Conservation (phyloP, 768 basidiomycete genomes). For the Sarcomyxa edulis region DNA sequence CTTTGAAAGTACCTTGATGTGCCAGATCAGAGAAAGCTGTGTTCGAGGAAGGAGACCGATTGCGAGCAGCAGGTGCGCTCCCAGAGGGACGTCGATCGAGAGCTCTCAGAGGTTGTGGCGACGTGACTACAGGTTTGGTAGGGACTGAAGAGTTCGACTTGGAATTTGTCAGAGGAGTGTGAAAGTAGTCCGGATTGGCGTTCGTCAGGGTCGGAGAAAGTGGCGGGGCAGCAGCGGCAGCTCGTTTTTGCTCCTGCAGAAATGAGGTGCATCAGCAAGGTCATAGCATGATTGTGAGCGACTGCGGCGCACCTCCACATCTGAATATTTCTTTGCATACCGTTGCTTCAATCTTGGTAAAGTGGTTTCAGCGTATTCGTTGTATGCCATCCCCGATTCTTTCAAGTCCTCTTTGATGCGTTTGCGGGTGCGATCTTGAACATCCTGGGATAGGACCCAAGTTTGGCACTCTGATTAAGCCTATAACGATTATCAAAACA, state of each 20-base stretch:
- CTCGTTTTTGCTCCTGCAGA: constrained; percentile 61
- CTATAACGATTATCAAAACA: constrained; percentile 3
- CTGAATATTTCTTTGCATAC: constrained; percentile 82
- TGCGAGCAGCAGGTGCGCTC: constrained; percentile 45
- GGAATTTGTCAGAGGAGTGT: constrained; percentile 28
- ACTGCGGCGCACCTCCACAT: constrained; percentile 67
- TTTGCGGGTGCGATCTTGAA: constrained; percentile 87
- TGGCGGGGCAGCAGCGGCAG: constrained; percentile 29
- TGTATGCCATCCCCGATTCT: constrained; percentile 68
- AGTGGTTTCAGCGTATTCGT: constrained; percentile 74
- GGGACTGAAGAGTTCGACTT: constrained; percentile 42
- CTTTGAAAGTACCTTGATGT: constrained; percentile 55
- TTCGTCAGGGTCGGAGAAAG: constrained; percentile 26
- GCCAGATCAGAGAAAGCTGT: constrained; percentile 85
- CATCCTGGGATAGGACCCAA: constrained; percentile 71
- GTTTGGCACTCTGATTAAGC: constrained; percentile 3
- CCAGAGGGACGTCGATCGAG: constrained; percentile 71
- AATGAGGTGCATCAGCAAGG: constrained; percentile 6
- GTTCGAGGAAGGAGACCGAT: constrained; percentile 77
- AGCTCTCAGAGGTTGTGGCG: constrained; percentile 71
- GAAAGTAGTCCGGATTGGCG: constrained; percentile 28
- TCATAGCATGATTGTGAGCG: constrained; percentile 1
- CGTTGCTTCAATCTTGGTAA: constrained; percentile 75
- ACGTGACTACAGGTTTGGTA: constrained; percentile 51
- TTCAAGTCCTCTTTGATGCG: constrained; percentile 90